Evolutionary conservation across 176 grass and related monocot genomes (phyloP).

Genomic region (Carex scoparia): DNA sequence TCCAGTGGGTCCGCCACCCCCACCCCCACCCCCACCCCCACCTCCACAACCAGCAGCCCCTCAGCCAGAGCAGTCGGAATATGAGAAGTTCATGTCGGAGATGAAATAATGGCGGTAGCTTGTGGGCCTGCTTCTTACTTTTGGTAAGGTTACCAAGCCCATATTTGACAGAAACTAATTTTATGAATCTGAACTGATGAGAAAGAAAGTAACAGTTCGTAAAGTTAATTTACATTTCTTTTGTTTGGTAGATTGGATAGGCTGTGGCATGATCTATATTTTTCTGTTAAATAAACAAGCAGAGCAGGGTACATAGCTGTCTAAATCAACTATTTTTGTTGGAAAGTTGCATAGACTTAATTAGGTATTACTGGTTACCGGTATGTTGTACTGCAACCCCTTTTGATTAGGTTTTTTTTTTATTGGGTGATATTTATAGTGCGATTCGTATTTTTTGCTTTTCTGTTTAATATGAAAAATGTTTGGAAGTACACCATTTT

Average conservation of each 20-base stretch:
- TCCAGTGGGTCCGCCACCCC: slow-evolving; percentile 31
- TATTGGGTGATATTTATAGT: not conserved
- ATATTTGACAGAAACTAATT: not conserved
- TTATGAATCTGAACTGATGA: not conserved
- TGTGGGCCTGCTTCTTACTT: slow-evolving; percentile 4
- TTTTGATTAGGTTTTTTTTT: not conserved
- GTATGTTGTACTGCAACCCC: not conserved
- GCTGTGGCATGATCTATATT: not conserved
- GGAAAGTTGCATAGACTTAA: not conserved
- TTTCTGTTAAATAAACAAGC: not conserved
- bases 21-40: slow-evolving; percentile 22
- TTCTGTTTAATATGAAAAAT: not conserved
- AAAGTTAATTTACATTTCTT: not conserved
- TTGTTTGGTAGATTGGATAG: not conserved
- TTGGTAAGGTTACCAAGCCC: slow-evolving; percentile 15
- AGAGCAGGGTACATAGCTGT: not conserved
- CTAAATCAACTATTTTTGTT: not conserved
- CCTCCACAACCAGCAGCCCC: slow-evolving; percentile 34
- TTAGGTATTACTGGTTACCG: not conserved
- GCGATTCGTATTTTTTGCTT: not conserved
- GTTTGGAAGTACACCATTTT: not conserved
- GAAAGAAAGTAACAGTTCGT: not conserved
- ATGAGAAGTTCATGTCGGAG: slow-evolving; percentile 89
- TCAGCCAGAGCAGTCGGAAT: slow-evolving; percentile 63
- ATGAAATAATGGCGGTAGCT: slow-evolving; percentile 64